Percentiles rank a stretch among this genome's conserved stretches.
Evolutionary conservation across 2,329 filamentous ascomycete species (phyloP).

Genomic region (Aspergillus intermedius): DNA sequence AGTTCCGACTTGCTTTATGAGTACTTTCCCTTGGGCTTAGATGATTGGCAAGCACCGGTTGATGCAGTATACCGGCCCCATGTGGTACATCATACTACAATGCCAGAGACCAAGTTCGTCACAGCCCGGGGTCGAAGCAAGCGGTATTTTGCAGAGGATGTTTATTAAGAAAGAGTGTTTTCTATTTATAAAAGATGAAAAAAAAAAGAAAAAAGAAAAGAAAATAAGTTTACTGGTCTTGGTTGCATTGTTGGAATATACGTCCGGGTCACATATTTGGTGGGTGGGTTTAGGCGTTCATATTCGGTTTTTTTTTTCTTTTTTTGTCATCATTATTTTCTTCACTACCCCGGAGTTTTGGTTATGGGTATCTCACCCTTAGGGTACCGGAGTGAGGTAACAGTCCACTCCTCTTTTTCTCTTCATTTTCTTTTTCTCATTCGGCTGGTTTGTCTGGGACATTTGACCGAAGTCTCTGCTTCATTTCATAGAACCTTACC

Average conservation of each 20-base stretch:
- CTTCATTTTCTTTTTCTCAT: neutral
- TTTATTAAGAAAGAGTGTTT: constrained; percentile 18
- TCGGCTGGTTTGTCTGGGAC: neutral
- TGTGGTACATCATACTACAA: constrained; percentile 79
- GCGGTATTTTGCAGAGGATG: constrained; percentile 62
- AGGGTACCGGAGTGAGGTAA: constrained; percentile 1
- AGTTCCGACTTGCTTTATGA: constrained; percentile 83
- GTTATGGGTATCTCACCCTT: too few relatives aligned
- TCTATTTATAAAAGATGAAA: neutral
- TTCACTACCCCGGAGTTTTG: too few relatives aligned
- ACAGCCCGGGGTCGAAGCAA: constrained; percentile 61
- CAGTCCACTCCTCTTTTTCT: neutral
- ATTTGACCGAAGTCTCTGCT: neutral
- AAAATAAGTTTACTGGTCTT: too few relatives aligned
- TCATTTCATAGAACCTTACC: neutral
- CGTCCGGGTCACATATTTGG: too few relatives aligned
- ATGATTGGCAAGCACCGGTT: constrained; percentile 86
- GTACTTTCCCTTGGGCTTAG: constrained; percentile 84
- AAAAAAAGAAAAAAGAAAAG: too few relatives aligned
- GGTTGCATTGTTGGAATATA: too few relatives aligned
- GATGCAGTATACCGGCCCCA: constrained; percentile 88
- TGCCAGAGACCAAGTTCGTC: constrained; percentile 65
- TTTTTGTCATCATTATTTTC: too few relatives aligned
- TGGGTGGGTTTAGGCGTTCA: too few relatives aligned
- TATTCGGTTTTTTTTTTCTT: too few relatives aligned